Evolutionary conservation across 73 alveolate species (phyloP).

Genomic region (Uronychia setigera): DNA sequence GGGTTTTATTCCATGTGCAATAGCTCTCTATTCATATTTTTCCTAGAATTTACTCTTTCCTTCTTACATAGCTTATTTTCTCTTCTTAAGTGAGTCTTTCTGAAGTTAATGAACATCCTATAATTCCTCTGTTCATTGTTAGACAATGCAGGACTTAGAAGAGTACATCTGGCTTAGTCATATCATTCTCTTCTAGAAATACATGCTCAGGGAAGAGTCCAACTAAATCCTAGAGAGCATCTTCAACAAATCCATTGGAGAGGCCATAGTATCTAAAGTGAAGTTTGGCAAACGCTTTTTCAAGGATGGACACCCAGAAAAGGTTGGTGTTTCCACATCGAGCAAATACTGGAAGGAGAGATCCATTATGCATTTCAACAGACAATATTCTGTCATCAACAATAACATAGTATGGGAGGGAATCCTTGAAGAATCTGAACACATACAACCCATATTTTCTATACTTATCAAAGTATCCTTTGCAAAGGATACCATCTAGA

Average conservation of each 20-base stretch:
- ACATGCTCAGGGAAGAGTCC: constrained; percentile 56
- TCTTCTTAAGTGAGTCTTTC: constrained; percentile 3
- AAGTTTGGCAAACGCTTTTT: constrained; percentile 89
- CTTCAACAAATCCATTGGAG: constrained; percentile 73
- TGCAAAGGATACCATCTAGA: constrained; percentile 29
- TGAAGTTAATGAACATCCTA: constrained; percentile 5
- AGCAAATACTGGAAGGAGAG: constrained; percentile 63
- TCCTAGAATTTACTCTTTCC: constrained; percentile 3
- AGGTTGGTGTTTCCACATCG: constrained; percentile 73
- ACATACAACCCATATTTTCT: constrained; percentile 79
- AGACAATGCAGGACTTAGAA: constrained; percentile 2
- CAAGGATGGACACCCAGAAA: constrained; percentile 86
- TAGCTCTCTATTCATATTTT: constrained; percentile 15
- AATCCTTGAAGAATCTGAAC: constrained; percentile 74
- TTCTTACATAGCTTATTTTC: neutral
- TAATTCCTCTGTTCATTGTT: constrained; percentile 12
- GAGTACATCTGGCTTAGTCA: constrained; percentile 19
- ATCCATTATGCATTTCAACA: constrained; percentile 47
- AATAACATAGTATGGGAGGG: constrained; percentile 65
- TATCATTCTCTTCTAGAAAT: constrained; percentile 23
- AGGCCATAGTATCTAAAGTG: constrained; percentile 75
- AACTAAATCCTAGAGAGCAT: constrained; percentile 78
- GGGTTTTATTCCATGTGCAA: constrained; percentile 46
- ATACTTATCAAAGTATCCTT: constrained; percentile 41
- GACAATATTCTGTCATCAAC: constrained; percentile 80